Evolutionary conservation across 345 rosid species (phyloP), one percentile per base, ranked within the genome.

Genomic region (Moringa oleifera): DNA sequence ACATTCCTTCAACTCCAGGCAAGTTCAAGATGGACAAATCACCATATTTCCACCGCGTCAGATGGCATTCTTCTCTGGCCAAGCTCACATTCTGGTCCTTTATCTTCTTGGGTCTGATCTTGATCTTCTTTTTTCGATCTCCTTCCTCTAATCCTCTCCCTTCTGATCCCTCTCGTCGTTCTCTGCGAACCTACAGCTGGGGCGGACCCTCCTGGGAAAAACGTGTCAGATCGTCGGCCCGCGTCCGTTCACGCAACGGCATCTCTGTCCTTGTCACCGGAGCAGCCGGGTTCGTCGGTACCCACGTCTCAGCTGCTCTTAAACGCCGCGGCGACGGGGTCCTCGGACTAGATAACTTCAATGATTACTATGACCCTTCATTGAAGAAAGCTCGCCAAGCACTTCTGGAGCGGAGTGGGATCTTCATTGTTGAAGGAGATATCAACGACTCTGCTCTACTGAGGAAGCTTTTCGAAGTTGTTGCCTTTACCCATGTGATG

Each of bases 21-120:
- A 92, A 92, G 64, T 89, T 92, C 91, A 92, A 92, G 89, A 89
- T 92, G 85, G 98, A 92, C 21, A 92, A 87, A 74, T 82, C 95
- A 10, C 74, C 92, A 0, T 87, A 81, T 73, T 49, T 74, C 2
- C 70, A 71, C 64, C 80, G 91, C 18, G 37, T 79, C 60, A 72
- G 95, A 66, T 83, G 87, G 80, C 98, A 90, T 64, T 82, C 89
- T 1, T 85, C 93, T 2, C 68, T 80, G n/a, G 81, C 81, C 23
- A 93, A 90, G 63, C 89, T 90, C 65, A 78, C 91, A 72, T 86
- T 93, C 60, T 80, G 96, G 94, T 85, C 97, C 61, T 75, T 90
- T 60, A 64, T 90, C 82, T 83, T 85, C 82, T 64, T 87, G 60
- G 88, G 81, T 24, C 60, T 90, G 49, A 87, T 92, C 78, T 84